Conservation (phyloP, 169 alveolate species). For the Plasmodium ovale region DNA sequence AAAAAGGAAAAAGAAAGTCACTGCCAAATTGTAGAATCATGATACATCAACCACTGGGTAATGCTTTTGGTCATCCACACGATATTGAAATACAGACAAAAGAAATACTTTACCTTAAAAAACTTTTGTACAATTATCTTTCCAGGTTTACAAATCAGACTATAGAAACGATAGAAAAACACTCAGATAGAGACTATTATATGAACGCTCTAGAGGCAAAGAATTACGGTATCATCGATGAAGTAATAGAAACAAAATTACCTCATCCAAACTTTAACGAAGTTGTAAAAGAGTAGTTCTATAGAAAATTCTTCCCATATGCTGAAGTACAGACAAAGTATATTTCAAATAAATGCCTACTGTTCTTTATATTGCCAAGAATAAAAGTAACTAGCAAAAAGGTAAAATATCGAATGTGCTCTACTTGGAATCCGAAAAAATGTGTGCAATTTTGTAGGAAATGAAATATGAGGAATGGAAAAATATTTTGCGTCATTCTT, state of each 20-base stretch:
- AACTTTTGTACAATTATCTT: conserved; percentile 84
- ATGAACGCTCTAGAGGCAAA: conserved; percentile 90
- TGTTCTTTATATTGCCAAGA: too few relatives aligned
- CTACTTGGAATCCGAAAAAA: too few relatives aligned
- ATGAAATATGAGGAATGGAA: too few relatives aligned
- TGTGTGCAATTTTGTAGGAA: too few relatives aligned
- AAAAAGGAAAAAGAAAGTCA: conserved; percentile 89
- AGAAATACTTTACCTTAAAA: conserved; percentile 87
- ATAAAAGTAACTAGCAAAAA: too few relatives aligned
- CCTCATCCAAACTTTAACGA: conserved; percentile 61
- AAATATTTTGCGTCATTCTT: too few relatives aligned
- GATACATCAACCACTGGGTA: conserved; percentile 92
- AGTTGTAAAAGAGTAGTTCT: not conserved
- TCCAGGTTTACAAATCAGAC: conserved; percentile 86
- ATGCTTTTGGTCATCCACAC: conserved; percentile 90
- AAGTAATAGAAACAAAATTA: conserved; percentile 75
- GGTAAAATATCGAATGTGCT: too few relatives aligned
- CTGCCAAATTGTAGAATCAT: conserved; percentile 90
- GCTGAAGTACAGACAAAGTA: too few relatives aligned
- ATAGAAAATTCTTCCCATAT: too few relatives aligned
- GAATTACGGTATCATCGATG: conserved; percentile 88
- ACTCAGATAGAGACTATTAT: conserved; percentile 88
- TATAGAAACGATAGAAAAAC: conserved; percentile 80
- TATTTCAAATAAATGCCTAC: too few relatives aligned
- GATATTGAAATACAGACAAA: conserved; percentile 92